These are phyloP conservation scores for Daldinia decipiens DNA, from an alignment of 495 filamentous ascomycete genomes.

Conservation along the genomic window DNA sequence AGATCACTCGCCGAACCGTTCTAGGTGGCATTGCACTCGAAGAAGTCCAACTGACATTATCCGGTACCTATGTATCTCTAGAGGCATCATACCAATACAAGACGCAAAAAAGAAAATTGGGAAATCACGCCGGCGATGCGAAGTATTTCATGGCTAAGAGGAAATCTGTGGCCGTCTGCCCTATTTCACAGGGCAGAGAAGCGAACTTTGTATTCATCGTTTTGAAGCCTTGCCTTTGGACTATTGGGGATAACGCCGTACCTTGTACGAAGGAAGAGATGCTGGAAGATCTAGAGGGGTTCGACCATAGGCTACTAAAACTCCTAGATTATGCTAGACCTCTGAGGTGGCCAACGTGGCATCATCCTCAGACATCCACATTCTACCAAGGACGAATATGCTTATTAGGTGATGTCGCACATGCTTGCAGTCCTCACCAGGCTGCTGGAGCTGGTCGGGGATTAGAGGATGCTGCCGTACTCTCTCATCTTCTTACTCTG, in stretches of 20 bases:
- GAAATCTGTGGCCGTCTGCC: constrained; percentile 65
- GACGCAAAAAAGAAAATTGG: constrained; percentile 54
- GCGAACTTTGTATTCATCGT: constrained; percentile 43
- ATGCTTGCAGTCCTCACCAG: constrained; percentile 69
- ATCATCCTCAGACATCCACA: constrained; percentile 63
- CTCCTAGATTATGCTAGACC: constrained; percentile 50
- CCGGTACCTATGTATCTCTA: constrained; percentile 57
- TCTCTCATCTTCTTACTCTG: constrained; percentile 59
- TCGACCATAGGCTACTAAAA: constrained; percentile 38
- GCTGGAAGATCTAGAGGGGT: constrained; percentile 38
- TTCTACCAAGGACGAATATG: constrained; percentile 61
- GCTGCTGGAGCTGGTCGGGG: constrained; percentile 70
- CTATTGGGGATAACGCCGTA: constrained; percentile 23
- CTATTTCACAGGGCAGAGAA: constrained; percentile 63
- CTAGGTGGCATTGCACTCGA: constrained; percentile 53
- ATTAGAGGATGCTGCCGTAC: constrained; percentile 68
- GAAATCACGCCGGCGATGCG: constrained; percentile 63
- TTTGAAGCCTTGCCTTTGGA: constrained; percentile 21
- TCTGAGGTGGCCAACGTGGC: constrained; percentile 67
- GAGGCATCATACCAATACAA: constrained; percentile 68
- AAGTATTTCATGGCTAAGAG: constrained; percentile 64
- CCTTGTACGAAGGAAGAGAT: constrained; percentile 44
- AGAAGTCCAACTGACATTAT: constrained; percentile 43
- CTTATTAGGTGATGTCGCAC: constrained; percentile 70
- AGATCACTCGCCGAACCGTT: constrained; percentile 56